These are phyloP conservation scores for Nicotiana obtusifolia DNA, from an alignment of 257 asterid species.

Conservation along the genomic window DNA sequence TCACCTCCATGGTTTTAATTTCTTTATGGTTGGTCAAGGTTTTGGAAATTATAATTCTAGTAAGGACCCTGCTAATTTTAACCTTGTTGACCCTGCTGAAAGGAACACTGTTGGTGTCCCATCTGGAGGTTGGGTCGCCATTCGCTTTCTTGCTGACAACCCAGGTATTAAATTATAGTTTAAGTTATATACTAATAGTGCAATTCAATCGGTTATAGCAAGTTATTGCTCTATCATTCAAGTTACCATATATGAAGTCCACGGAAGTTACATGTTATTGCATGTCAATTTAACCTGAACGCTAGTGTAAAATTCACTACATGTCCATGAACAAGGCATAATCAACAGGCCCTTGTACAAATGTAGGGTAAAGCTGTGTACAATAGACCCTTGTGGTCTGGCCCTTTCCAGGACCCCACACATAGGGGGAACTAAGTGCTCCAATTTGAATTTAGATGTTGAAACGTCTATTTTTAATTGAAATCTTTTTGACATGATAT, in stretches of 20 bases:
- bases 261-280: too few relatives aligned
- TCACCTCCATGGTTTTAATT: constrained; percentile 65
- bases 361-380: too few relatives aligned
- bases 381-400: too few relatives aligned
- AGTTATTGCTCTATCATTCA: too few relatives aligned
- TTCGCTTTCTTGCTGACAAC: constrained; percentile 60
- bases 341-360: too few relatives aligned
- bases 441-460: neutral
- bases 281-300: too few relatives aligned
- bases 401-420: too few relatives aligned
- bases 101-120: constrained; percentile 64
- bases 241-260: too few relatives aligned
- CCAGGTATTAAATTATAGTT: constrained; percentile 38
- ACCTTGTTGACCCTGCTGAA: constrained; percentile 55
- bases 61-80: constrained; percentile 44
- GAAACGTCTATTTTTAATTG: neutral
- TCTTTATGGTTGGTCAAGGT: constrained; percentile 57
- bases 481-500: neutral
- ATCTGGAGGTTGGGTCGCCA: constrained; percentile 60
- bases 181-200: neutral
- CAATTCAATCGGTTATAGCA: too few relatives aligned
- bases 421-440: too few relatives aligned
- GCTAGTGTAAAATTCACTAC: too few relatives aligned
- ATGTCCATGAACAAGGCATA: too few relatives aligned
- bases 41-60: constrained; percentile 48